Percentiles rank a stretch among this genome's conserved stretches.
Evolutionary conservation across 148 eudicot genomes (phyloP).

Genomic region (Vaccinium macrocarpon): DNA sequence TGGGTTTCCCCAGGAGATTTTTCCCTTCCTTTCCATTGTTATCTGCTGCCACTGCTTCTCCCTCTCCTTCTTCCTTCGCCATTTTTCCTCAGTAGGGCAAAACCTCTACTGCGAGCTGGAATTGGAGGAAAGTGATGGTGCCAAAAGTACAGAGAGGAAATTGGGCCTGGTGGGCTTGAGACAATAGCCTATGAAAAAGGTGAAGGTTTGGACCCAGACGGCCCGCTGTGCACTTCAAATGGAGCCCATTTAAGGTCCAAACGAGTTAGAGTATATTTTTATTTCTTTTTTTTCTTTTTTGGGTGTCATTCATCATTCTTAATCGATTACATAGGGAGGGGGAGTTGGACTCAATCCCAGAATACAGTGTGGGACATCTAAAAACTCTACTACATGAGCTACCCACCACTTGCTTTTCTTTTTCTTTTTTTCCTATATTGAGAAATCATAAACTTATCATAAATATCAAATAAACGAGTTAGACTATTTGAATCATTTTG

Average conservation of each 20-base stretch:
- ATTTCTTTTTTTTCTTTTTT: no score
- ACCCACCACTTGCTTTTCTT: no score
- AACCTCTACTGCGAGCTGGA: neutral
- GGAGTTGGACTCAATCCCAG: no score
- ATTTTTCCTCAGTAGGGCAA: slow-evolving; percentile 9
- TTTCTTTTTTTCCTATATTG: no score
- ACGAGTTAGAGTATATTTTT: no score
- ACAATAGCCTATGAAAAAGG: neutral
- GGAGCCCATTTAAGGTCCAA: neutral
- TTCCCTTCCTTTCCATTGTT: slow-evolving; percentile 47
- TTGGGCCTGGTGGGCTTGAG: neutral
- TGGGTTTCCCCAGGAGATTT: slow-evolving; percentile 64
- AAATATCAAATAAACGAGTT: no score
- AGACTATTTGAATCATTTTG: no score
- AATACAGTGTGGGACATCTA: no score
- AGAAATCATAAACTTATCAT: no score
- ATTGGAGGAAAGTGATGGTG: neutral
- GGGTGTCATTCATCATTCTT: no score
- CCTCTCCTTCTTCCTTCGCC: slow-evolving; percentile 22
- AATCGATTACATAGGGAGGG: no score
- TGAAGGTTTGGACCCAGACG: neutral
- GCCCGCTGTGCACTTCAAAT: neutral
- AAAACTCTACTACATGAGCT: no score
- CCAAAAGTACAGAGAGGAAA: neutral
- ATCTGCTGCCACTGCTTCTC: slow-evolving; percentile 18